Percentiles rank a stretch among this genome's conserved stretches.
Conservation (phyloP, 768 basidiomycete genomes). For the Suillus luteus region DNA sequence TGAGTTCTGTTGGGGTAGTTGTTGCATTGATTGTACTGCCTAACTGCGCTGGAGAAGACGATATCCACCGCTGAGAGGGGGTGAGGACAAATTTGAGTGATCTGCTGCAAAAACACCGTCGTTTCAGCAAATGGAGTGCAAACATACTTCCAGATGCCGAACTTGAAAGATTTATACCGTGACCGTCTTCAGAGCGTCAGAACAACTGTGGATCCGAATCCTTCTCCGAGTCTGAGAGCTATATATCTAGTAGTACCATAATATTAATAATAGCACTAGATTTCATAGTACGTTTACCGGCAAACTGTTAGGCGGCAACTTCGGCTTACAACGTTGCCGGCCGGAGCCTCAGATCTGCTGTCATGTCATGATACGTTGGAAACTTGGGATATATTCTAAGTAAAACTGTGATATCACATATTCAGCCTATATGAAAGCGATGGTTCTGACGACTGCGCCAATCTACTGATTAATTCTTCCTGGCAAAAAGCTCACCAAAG, state of each 20-base stretch:
- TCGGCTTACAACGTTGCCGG: not conserved
- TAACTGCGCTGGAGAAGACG: not conserved
- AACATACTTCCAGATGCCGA: constrained; percentile 6
- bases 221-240: constrained; percentile 58
- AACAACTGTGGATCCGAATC: constrained; percentile 41
- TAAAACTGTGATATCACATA: not conserved
- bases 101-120: not conserved
- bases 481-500: constrained; percentile 34
- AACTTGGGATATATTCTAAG: not conserved
- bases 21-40: not conserved
- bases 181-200: not conserved
- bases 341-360: not conserved
- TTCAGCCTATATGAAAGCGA: not conserved
- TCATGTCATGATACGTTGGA: not conserved
- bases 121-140: not conserved
- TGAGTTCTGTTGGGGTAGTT: constrained; percentile 17
- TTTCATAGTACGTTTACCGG: not conserved
- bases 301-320: not conserved
- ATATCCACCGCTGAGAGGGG: constrained; percentile 8
- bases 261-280: too few relatives aligned
- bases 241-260: constrained; percentile 40
- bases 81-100: not conserved
- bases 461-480: constrained; percentile 6
- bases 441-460: not conserved
- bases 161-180: not conserved